Conservation (phyloP, 805 yeast genomes). For the Sugiyamaella chiloensis region DNA sequence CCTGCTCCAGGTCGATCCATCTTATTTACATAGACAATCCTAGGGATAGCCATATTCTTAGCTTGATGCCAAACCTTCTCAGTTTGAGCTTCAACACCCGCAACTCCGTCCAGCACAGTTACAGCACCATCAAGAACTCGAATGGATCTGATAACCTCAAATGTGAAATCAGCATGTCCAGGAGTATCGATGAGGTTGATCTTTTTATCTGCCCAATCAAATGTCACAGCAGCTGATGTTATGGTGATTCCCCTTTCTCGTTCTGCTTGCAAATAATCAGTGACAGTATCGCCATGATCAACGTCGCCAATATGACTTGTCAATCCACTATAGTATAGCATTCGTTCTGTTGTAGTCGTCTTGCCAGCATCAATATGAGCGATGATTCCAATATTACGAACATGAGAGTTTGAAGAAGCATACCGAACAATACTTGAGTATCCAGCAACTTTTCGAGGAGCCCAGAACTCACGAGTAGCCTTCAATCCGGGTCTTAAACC, state of each 20-base stretch:
- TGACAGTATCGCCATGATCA: conserved; percentile 94
- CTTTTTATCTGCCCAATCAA: conserved; percentile 75
- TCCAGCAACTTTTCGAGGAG: neutral
- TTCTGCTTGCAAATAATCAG: conserved; percentile 88
- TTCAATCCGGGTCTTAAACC: conserved; percentile 1
- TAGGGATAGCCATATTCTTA: conserved; percentile 60
- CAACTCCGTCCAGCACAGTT: conserved; percentile 89
- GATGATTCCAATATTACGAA: conserved; percentile 89
- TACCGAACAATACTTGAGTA: neutral
- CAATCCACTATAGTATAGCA: conserved; percentile 85
- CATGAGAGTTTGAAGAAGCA: conserved; percentile 19
- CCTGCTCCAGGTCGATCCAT: conserved; percentile 98
- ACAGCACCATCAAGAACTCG: conserved; percentile 94
- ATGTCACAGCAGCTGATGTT: conserved; percentile 91
- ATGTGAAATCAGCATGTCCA: conserved; percentile 96
- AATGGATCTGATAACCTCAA: conserved; percentile 86
- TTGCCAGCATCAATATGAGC: conserved; percentile 99
- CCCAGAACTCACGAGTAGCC: neutral
- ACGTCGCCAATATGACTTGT: conserved; percentile 82
- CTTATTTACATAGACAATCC: conserved; percentile 79
- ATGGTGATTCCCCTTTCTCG: conserved; percentile 92
- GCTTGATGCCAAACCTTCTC: conserved; percentile 97
- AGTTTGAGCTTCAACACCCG: conserved; percentile 98
- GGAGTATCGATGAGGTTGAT: conserved; percentile 95
- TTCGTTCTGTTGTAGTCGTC: conserved; percentile 94